Percentiles rank a stretch among this genome's conserved stretches.
Conservation (phyloP, 1,139 yeast species). For the Protomyces pachydermus region DNA sequence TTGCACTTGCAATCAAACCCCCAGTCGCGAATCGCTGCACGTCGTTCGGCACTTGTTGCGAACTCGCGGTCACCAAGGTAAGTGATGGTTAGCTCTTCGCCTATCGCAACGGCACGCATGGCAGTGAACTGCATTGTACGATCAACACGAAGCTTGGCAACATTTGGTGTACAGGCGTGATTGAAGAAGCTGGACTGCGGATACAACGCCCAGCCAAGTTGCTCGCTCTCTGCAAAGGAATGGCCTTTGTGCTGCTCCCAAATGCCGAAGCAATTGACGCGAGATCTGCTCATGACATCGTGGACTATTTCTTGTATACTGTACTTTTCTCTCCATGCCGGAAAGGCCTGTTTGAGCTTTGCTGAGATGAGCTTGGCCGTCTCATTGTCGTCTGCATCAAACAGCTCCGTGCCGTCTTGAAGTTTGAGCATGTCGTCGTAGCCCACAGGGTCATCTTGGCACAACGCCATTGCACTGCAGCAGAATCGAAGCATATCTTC, state of each 20-base stretch:
- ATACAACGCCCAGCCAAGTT: slow-evolving; percentile 60
- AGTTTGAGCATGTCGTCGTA: slow-evolving; percentile 38
- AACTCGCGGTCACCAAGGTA: slow-evolving; percentile 24
- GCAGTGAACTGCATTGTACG: slow-evolving; percentile 37
- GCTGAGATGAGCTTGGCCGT: slow-evolving; percentile 36
- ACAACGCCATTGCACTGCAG: slow-evolving; percentile 45
- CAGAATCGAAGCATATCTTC: slow-evolving; percentile 56
- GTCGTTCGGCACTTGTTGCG: neutral
- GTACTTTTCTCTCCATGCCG: neutral
- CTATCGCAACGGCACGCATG: slow-evolving; percentile 1
- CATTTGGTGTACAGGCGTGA: slow-evolving; percentile 56
- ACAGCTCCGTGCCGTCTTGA: slow-evolving; percentile 39
- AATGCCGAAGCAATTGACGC: slow-evolving; percentile 71
- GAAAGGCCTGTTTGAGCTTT: slow-evolving; percentile 31
- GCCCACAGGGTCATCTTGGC: slow-evolving; percentile 40
- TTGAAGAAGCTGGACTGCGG: slow-evolving; percentile 69
- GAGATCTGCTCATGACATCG: slow-evolving; percentile 54
- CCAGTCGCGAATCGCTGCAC: slow-evolving; percentile 8
- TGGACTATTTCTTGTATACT: slow-evolving; percentile 39
- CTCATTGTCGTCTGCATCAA: slow-evolving; percentile 33
- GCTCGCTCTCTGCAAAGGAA: slow-evolving; percentile 48
- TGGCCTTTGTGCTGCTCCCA: slow-evolving; percentile 47
- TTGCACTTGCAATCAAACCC: slow-evolving; percentile 16
- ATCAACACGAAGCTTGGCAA: slow-evolving; percentile 41
- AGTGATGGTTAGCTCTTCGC: slow-evolving; percentile 21